Conservation (phyloP, 2,329 filamentous ascomycete species). For the Diaporthe eres region DNA sequence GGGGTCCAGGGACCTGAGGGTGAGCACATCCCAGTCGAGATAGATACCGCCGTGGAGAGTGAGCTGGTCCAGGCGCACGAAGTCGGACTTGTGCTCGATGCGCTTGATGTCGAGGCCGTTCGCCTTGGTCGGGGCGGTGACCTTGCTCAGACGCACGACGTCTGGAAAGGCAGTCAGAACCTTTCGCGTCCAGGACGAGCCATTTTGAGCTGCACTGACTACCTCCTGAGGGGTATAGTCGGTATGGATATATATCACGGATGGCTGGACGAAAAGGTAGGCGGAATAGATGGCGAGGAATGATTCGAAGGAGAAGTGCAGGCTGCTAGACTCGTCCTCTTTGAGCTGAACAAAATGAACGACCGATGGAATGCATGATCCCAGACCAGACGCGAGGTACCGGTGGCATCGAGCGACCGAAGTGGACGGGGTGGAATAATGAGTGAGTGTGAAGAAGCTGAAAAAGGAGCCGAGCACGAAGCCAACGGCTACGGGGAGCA, state of each 20-base stretch:
- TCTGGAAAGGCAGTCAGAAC: constrained; percentile 44
- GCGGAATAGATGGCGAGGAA: constrained; percentile 48
- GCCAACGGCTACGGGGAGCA: not conserved
- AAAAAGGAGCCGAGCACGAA: constrained; percentile 11
- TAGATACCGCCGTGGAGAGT: constrained; percentile 48
- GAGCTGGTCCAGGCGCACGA: constrained; percentile 47
- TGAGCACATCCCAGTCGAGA: constrained; percentile 48
- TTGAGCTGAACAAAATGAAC: constrained; percentile 49
- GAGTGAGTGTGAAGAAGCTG: constrained; percentile 25
- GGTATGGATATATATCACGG: constrained; percentile 48
- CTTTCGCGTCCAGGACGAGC: constrained; percentile 45
- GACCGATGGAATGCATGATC: constrained; percentile 44
- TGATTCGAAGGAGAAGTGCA: constrained; percentile 45
- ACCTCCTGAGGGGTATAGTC: constrained; percentile 42
- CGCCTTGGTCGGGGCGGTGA: constrained; percentile 42
- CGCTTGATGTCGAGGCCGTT: constrained; percentile 42
- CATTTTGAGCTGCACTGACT: constrained; percentile 39
- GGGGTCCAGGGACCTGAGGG: constrained; percentile 44
- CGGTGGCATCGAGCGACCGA: not conserved
- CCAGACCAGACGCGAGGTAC: not conserved
- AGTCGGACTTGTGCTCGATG: constrained; percentile 49
- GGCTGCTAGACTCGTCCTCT: constrained; percentile 37
- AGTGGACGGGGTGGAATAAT: not conserved
- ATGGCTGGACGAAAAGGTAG: constrained; percentile 43
- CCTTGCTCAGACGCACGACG: constrained; percentile 40